Base-by-base conservation (phyloP, 2,329 filamentous ascomycete species). In the Pseudogymnoascus sp. region DNA sequence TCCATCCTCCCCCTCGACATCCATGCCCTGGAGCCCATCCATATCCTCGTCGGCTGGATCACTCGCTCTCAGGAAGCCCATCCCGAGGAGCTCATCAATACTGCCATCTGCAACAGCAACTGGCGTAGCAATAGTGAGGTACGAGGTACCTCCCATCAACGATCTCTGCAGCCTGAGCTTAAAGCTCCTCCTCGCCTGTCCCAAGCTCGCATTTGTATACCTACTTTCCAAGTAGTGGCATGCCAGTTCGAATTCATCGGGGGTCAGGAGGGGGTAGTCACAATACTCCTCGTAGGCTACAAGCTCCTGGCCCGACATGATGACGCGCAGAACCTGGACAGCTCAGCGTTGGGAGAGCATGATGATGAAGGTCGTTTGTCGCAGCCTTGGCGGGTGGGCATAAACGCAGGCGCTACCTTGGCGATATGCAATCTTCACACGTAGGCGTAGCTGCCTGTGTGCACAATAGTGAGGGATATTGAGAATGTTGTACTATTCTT, bases 241-340 rank as follows among this genome's bases (percentile, higher is more conserved):
- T 60, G 79, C 82, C 68, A 84, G 79, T 60, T 81, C 74, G 65
- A 90, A 90, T 69, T 90, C 86, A 39, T 83, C 78, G 9, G 74
- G 68, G 9, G 74, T 80, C 28, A 90, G 78, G 62, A 80, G 82
- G 6, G 87, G 87, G 69, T 86, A 90, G 58, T 78, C 67, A 16
- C 64, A 63, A 62, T 70, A 72, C n/a, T 71, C 66, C 39, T 74
- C 62, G 34, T 58, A 58, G 16, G 57, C 34, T 38, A 58, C 57
- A 16, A 58, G 32, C 34, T 37, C 57, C 32, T 58, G 57, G 57
- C 57, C 37, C 32, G 57, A 38, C 57, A 58, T 58, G 20, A 22
- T 58, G 32, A 39, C 25, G 37, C 16, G 57, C 37, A 18, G 20
- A 25, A 39, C 37, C 22, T 58, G 18, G 57, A 58, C 57, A 58